Conservation (phyloP, 257 asterid genomes). For the Rubia yunnanensis region DNA sequence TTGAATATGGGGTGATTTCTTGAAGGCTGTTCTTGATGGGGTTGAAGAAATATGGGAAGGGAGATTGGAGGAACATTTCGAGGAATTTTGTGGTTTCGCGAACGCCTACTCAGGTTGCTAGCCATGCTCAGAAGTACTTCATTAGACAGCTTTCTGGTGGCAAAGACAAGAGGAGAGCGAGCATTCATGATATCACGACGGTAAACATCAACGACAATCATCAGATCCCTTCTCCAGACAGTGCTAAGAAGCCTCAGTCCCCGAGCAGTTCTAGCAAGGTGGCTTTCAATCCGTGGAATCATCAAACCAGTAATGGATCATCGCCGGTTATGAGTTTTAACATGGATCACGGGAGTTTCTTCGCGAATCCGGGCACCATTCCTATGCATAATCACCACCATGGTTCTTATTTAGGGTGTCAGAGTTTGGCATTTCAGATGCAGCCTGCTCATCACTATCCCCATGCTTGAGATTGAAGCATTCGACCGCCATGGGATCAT, state of each 20-base stretch:
- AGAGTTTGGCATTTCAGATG: conserved; percentile 54
- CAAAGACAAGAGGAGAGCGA: conserved; percentile 86
- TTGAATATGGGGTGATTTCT: not conserved
- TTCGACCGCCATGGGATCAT: conserved; percentile 3
- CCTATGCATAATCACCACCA: conserved; percentile 9
- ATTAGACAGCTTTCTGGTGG: conserved; percentile 85
- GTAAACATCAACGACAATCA: conserved; percentile 49
- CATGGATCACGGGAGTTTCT: conserved; percentile 34
- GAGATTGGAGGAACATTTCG: conserved; percentile 96
- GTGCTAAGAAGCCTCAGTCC: conserved; percentile 33
- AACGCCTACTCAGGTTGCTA: conserved; percentile 96
- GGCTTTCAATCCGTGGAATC: conserved; percentile 47
- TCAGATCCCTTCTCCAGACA: conserved; percentile 46
- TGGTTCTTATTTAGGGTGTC: conserved; percentile 49
- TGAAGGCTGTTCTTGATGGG: conserved; percentile 86
- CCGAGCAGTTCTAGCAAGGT: conserved; percentile 34
- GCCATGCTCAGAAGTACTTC: conserved; percentile 96
- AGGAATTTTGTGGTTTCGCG: conserved; percentile 76
- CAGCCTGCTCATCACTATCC: conserved; percentile 53
- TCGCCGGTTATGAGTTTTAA: conserved; percentile 31
- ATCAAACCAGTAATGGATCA: conserved; percentile 23
- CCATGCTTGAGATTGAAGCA: conserved; percentile 40
- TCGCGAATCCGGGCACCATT: too few relatives aligned
- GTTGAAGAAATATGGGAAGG: conserved; percentile 88
- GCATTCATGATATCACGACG: conserved; percentile 92